Evolutionary conservation across 2,329 filamentous ascomycete genomes (phyloP), one percentile per base, ranked within the genome.

Genomic region (Karstenula rhodostoma): DNA sequence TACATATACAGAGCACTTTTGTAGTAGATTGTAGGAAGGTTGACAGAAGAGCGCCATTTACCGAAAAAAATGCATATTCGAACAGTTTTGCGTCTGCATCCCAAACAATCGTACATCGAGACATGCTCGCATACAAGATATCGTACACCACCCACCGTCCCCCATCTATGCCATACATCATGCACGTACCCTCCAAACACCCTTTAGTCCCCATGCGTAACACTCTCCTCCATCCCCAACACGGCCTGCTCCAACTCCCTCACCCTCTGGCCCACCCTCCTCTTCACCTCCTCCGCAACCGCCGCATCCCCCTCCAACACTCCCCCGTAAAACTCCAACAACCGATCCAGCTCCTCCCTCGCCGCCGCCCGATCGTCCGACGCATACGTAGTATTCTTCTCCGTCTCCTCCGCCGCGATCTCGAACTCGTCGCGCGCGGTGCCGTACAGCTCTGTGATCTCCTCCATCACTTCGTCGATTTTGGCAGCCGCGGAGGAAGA

Each of bases 341-440:
- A 75, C 62, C 77, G 79, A 43, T 79, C 79, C 57, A 87, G 66
- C 64, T 85, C 85, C 68, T 85, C 83, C 12, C 81, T 69, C 33
- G 85, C 84, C 25, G 84, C 84, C 19, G 79, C 81, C 4, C 85
- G 76, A 62, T 87, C 84, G 27, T 84, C 84, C 19, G 81, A 78
- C 1, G 85, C 85, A 71, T 87, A 87, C 33, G 85, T 81, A 12
- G 83, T 84, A 59, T 82, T 81, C 73, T 84, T 85, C 63, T 82
- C 78, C 19, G 81, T 84, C 67, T 84, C 82, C 61, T 85, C 83
- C 57, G 78, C 76, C 32, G 82, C 83, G 33, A 84, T 84, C 58
- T 85, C 82, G 66, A 84, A 84, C 71, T 79, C 77, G 65, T 78
- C 77, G 40, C 68, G 73, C 25, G 77, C 77, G 0, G 74, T 78